These are phyloP conservation scores for Begonia fuchsioides DNA, from an alignment of 306 rosid genomes.

Conservation along the genomic window DNA sequence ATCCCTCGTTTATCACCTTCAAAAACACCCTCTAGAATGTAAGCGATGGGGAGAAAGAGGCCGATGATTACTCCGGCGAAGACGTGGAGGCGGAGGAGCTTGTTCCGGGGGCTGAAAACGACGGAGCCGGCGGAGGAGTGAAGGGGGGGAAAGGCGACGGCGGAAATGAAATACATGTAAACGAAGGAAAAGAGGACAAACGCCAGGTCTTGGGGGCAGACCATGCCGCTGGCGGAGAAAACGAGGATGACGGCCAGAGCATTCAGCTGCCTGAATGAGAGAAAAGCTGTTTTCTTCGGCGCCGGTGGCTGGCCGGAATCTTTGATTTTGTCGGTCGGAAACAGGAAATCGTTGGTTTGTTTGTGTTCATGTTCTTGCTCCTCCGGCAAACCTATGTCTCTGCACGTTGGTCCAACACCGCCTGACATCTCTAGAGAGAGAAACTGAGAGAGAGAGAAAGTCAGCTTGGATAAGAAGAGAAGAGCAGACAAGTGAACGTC, in stretches of 20 bases:
- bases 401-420: slow-evolving; percentile 58
- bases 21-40: slow-evolving; percentile 52
- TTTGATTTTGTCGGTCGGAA: slow-evolving; percentile 6
- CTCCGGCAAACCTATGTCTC: slow-evolving; percentile 37
- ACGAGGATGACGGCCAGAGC: slow-evolving; percentile 33
- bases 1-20: slow-evolving; percentile 72
- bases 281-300: slow-evolving; percentile 9
- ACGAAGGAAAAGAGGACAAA: slow-evolving; percentile 38
- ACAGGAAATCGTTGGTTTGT: slow-evolving; percentile 18
- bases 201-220: slow-evolving; percentile 35
- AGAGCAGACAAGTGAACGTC: too few relatives aligned
- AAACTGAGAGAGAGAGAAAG: background rate
- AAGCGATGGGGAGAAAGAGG: slow-evolving; percentile 53
- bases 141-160: slow-evolving; percentile 33
- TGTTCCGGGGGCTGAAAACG: slow-evolving; percentile 33
- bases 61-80: slow-evolving; percentile 41
- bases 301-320: too few relatives aligned
- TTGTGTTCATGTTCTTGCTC: slow-evolving; percentile 34
- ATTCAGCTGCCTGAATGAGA: slow-evolving; percentile 52
- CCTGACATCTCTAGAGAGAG: slow-evolving; percentile 41
- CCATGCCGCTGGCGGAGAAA: slow-evolving; percentile 67
- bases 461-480: too few relatives aligned
- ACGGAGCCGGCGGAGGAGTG: slow-evolving; percentile 19
- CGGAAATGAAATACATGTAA: slow-evolving; percentile 52
- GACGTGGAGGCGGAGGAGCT: slow-evolving; percentile 38